Evolutionary conservation across 768 basidiomycete species (phyloP).

Genomic region (Phaeotremella skinneri): DNA sequence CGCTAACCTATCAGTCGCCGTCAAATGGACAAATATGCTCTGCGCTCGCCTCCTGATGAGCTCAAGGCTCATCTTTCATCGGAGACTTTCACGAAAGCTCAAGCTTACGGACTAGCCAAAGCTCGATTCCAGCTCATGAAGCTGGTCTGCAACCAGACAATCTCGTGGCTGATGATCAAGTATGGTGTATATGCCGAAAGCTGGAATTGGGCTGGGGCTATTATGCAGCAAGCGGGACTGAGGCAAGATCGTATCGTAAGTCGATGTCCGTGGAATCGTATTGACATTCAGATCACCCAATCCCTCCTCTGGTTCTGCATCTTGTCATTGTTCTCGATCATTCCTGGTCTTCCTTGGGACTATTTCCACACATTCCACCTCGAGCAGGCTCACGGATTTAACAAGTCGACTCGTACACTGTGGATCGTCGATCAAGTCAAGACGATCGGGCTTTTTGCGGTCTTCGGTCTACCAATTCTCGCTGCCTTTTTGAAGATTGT

Average conservation of each 20-base stretch:
- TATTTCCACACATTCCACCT: conserved; percentile 88
- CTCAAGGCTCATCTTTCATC: conserved; percentile 67
- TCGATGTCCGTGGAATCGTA: neutral
- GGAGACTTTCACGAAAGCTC: conserved; percentile 80
- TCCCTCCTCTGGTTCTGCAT: conserved; percentile 73
- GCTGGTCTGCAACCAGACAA: conserved; percentile 67
- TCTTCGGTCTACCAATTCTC: conserved; percentile 79
- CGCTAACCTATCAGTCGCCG: conserved; percentile 56
- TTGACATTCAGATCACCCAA: conserved; percentile 65
- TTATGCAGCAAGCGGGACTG: conserved; percentile 61
- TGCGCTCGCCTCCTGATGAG: conserved; percentile 66
- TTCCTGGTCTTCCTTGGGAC: conserved; percentile 71
- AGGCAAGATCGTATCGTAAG: conserved; percentile 70
- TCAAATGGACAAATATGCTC: conserved; percentile 82
- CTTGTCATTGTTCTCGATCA: conserved; percentile 61
- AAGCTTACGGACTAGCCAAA: conserved; percentile 87
- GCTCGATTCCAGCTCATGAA: conserved; percentile 75
- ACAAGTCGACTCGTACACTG: conserved; percentile 77
- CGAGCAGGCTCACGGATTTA: conserved; percentile 94
- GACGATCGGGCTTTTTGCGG: conserved; percentile 67
- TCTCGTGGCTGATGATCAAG: conserved; percentile 70
- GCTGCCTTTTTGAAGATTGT: conserved; percentile 84
- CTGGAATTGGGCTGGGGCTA: conserved; percentile 65
- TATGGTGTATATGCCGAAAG: conserved; percentile 78
- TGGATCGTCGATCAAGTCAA: conserved; percentile 81